Base-by-base conservation (phyloP, 2,329 filamentous ascomycete species). In the Talaromyces pinophilus region DNA sequence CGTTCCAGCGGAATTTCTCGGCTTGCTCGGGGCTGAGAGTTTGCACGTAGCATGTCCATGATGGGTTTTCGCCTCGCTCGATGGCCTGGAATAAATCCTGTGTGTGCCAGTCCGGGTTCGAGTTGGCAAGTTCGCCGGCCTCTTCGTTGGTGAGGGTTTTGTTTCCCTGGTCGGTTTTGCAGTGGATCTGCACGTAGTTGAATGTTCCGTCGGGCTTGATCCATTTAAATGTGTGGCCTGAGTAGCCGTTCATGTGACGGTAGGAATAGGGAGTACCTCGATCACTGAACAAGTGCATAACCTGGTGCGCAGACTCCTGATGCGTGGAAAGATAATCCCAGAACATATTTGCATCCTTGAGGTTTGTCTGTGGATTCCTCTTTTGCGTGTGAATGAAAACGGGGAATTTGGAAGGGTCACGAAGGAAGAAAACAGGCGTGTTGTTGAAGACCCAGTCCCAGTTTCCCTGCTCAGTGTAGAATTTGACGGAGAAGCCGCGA, bases 321-420 rank as follows among this genome's bases (percentile, higher is more conserved):
- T 89, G 84, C 25, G 82, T 86, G 44, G 82, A 84, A 44, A 87
- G 79, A 68, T 85, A 87, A 69, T 88, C 88, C 88, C 88, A 91
- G 78, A 91, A 91, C 80, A 87, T 87, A 62, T 87, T 89, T 17
- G 88, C 87, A 76, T 91, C 87, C 59, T 86, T 88, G 5, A 91
- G 77, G 73, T 92, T 87, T 3, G 88, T 91, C 70, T 87, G 84
- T 0, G 89, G 90, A 72, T 92, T 82, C n/a, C 89, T 83, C 82
- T 92, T 92, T 75, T 92, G 90, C 0, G 89, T 90, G 74, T 91
- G 89, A 63, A 91, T 91, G 72, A 91, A 89, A 72, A 88, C 81
- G 28, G 90, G 89, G 74, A 91, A 92, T 76, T 92, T 92, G 69
- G 87, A 84, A 0, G 90, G 88, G 69, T 92, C 90, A 63, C 90